phyloP scores from a whole-genome alignment of 2,329 filamentous ascomycete species.

The Claviceps lovelessii region DNA sequence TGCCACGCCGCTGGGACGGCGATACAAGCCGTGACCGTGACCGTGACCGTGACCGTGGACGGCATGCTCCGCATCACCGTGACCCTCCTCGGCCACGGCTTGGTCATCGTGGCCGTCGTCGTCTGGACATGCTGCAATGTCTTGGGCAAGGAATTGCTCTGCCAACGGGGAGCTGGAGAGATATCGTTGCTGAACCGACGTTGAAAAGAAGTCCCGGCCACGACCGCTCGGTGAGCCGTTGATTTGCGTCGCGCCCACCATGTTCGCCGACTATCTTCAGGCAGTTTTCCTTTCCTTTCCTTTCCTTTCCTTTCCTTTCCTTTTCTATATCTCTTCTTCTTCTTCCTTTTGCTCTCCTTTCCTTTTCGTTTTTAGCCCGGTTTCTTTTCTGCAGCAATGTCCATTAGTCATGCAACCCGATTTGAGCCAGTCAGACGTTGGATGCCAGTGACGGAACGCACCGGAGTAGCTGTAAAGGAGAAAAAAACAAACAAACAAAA shows the following conservation, averaged over 20 bases:
- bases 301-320: too few relatives aligned
- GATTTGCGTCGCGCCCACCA: slow-evolving; percentile 3
- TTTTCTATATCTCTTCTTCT: too few relatives aligned
- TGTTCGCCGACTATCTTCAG: not conserved
- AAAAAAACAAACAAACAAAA: too few relatives aligned
- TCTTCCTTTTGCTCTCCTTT: too few relatives aligned
- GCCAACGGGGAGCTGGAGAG: slow-evolving; percentile 49
- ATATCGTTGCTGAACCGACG: slow-evolving; percentile 21
- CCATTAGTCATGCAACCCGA: too few relatives aligned
- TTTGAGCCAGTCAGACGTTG: too few relatives aligned
- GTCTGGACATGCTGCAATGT: slow-evolving; percentile 50
- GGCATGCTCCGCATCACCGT: slow-evolving; percentile 23
- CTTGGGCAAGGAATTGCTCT: slow-evolving; percentile 49
- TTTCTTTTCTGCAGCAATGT: too few relatives aligned
- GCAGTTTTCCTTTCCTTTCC: too few relatives aligned
- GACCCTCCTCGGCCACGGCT: slow-evolving; percentile 14
- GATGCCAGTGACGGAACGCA: too few relatives aligned
- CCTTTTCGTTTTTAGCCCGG: too few relatives aligned
- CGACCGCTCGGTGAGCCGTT: slow-evolving; percentile 3
- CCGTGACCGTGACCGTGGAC: too few relatives aligned
- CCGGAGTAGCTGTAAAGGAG: too few relatives aligned
- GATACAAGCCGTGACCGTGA: slow-evolving; percentile 44
- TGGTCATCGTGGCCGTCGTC: slow-evolving; percentile 32
- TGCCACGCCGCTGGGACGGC: slow-evolving; percentile 62
- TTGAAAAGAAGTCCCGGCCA: slow-evolving; percentile 2